Evolutionary conservation across 2,329 filamentous ascomycete genomes (phyloP).

Genomic region (Thielaviopsis populi): DNA sequence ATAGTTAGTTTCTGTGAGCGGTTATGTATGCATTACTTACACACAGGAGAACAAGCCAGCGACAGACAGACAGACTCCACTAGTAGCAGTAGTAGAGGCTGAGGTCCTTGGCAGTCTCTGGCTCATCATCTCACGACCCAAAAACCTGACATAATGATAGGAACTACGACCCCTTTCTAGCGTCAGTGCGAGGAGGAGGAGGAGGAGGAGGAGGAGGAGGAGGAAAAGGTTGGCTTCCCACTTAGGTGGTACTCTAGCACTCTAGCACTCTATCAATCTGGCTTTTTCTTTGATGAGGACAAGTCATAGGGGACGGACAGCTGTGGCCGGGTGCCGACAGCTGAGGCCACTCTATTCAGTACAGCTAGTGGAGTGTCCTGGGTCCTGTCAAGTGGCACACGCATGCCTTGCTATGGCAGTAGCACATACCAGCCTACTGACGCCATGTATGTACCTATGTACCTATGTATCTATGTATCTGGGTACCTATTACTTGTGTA

Average conservation of each 20-base stretch:
- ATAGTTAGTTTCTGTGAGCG: neutral
- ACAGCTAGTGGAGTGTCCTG: too few species aligned
- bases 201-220: too few species aligned
- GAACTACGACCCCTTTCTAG: conserved; percentile 1
- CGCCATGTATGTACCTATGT: neutral
- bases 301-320: neutral
- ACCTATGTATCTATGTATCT: neutral
- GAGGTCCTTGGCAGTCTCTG: neutral
- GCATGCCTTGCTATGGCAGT: neutral
- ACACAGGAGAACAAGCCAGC: neutral
- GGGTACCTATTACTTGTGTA: too few species aligned
- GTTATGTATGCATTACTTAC: neutral
- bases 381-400: neutral
- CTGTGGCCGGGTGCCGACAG: too few species aligned
- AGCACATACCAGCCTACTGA: neutral
- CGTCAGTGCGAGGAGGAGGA: neutral
- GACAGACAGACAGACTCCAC: neutral
- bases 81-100: neutral
- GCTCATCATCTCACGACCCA: neutral
- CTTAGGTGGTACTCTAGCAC: neutral
- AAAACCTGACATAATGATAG: neutral
- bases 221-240: neutral
- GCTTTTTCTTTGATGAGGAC: neutral
- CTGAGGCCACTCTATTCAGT: too few species aligned
- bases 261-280: too few species aligned